Evolutionary conservation across 805 yeast genomes (phyloP), one percentile per base, ranked within the genome.

Genomic region (Wickerhamiella cacticola): DNA sequence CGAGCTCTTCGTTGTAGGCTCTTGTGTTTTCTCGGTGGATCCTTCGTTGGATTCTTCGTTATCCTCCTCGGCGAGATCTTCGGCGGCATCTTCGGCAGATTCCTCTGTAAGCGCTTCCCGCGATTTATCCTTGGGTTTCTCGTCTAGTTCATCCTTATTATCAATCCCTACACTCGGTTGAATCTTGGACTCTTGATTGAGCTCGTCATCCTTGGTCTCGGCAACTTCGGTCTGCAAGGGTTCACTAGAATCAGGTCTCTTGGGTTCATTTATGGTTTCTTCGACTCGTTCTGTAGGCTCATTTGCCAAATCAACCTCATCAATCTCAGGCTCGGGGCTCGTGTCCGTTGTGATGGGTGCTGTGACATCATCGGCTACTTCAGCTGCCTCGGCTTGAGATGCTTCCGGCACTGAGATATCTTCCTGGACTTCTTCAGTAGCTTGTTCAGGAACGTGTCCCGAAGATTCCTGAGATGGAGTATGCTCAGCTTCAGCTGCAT

Each of bases 1-100:
- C 52, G 52, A n/a, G 50, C 49, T 44, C 44, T 34, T 43, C 49
- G 34, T 48, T 45, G 48, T 39, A 46, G 48, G 33, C 40, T 48
- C 57, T 47, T 46, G 46, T 29, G 33, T 5, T 8, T 13, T n/a
- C 15, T 23, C n/a, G n/a, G n/a, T 10, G 19, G 38, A 7, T 22
- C 38, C 13, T 18, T 9, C 8, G 3, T n/a, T 8, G 38, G 38
- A 23, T 49, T 35, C 10, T 38, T 31, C 31, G 12, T 43, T 19
- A 29, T 50, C 50, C 12, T 41, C 53, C 15, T 34, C 55, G 7
- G 25, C 9, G 34, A 9, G 10, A 5, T 19, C 10, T 5, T 18
- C 26, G 24, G 50, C 50, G 34, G 41, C 52, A 13, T 39, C 51
- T 12, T 42, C 38, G 7, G 39, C 50, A 19, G 42, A 33, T 7